Conservation (phyloP, 1,284 basidiomycete species). For the Puccinia horiana region DNA sequence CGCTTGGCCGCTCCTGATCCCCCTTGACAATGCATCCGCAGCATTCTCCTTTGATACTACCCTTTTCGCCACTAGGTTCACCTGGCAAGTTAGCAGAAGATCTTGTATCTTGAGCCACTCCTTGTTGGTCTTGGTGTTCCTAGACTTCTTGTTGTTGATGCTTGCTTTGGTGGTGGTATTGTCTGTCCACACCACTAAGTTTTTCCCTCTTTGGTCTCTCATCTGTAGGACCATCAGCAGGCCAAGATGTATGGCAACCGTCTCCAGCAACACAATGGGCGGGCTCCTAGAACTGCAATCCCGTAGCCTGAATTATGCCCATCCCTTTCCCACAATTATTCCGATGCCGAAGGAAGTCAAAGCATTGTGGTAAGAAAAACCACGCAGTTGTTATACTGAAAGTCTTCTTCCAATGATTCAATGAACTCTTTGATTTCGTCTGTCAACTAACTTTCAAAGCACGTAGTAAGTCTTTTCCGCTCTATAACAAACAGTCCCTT, state of each 20-base stretch:
- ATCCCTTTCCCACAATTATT: neutral
- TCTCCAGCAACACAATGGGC: neutral
- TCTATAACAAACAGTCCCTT: too few species aligned
- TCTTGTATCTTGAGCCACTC: neutral
- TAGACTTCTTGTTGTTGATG: neutral
- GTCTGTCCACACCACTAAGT: neutral
- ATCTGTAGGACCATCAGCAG: neutral
- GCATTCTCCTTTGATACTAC: neutral
- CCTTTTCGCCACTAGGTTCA: neutral
- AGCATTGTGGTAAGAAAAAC: too few species aligned
- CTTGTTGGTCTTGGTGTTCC: neutral
- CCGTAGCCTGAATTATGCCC: neutral
- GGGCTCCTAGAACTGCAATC: neutral
- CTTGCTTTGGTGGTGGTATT: neutral
- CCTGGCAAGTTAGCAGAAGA: neutral
- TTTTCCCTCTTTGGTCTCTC: neutral
- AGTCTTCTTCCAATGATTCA: too few species aligned
- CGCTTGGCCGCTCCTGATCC: neutral
- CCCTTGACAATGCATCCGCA: neutral
- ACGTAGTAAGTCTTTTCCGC: too few species aligned
- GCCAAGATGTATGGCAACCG: neutral
- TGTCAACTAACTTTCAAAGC: too few species aligned
- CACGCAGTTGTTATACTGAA: too few species aligned
- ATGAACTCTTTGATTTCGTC: too few species aligned
- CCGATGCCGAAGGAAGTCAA: neutral